Evolutionary conservation across 345 rosid species (phyloP).

Genomic region (Euphorbia tirucalli): DNA sequence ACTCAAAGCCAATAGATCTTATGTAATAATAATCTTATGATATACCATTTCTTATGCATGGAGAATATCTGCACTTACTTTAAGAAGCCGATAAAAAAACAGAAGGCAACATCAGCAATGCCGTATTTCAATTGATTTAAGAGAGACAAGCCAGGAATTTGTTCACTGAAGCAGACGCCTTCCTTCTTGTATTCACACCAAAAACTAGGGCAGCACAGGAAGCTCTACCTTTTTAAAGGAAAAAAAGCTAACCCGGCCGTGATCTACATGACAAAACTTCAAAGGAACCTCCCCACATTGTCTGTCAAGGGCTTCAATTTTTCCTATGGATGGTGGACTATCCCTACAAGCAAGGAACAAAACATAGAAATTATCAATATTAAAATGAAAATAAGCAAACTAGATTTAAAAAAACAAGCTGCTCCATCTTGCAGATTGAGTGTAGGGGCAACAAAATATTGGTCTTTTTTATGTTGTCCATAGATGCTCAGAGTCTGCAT

Average conservation of each 20-base stretch:
- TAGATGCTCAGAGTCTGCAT: too few species aligned
- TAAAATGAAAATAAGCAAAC: background rate
- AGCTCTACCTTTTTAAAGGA: constrained; percentile 44
- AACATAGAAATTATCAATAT: background rate
- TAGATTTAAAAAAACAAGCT: background rate
- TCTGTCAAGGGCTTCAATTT: constrained; percentile 50
- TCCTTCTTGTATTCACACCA: background rate
- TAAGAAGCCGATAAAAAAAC: too few species aligned
- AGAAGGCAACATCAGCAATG: background rate
- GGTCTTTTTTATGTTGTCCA: too few species aligned
- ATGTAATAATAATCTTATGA: too few species aligned
- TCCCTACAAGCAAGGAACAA: constrained; percentile 34
- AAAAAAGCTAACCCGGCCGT: constrained; percentile 70
- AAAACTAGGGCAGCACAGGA: constrained; percentile 46
- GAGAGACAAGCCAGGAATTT: background rate
- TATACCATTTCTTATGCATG: too few species aligned
- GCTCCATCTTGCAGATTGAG: too few species aligned
- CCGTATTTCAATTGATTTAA: background rate
- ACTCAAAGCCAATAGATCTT: too few species aligned
- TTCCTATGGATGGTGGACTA: constrained; percentile 46
- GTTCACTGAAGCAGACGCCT: background rate
- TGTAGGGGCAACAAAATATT: too few species aligned
- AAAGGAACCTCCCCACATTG: constrained; percentile 41
- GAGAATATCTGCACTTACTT: too few species aligned
- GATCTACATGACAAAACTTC: constrained; percentile 58